Evolutionary conservation across 2,329 filamentous ascomycete species (phyloP).

Genomic region (Zymoseptoria ardabiliae): DNA sequence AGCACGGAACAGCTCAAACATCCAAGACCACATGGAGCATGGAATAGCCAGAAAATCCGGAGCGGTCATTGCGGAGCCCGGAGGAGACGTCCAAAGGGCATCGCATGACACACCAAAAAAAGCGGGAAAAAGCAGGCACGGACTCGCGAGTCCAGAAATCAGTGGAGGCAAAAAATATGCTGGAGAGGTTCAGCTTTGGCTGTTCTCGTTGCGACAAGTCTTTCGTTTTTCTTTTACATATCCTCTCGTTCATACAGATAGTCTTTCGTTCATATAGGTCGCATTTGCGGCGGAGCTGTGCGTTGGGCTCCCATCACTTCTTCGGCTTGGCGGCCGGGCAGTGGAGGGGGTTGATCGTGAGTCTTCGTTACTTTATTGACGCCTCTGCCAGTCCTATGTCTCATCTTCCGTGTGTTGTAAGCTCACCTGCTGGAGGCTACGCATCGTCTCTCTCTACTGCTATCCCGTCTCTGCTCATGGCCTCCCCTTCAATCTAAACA

Average conservation of each 20-base stretch:
- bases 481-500: too few species aligned
- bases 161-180: neutral
- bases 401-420: too few species aligned
- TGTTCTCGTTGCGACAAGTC: neutral
- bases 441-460: too few species aligned
- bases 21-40: neutral
- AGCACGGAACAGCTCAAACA: neutral
- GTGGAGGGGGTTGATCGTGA: neutral
- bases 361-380: too few species aligned
- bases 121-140: neutral
- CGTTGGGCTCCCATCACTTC: neutral
- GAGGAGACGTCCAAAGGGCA: neutral
- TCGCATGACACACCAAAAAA: neutral
- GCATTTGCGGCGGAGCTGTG: neutral
- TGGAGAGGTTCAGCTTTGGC: neutral
- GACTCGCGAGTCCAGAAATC: neutral
- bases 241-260: neutral
- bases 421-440: too few species aligned
- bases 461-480: too few species aligned
- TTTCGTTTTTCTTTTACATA: neutral
- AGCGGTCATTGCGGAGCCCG: neutral
- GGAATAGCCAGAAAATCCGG: neutral
- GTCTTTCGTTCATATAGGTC: neutral
- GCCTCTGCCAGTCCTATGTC: too few species aligned
- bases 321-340: neutral